A percentile compares a stretch with the other conserved stretches of the same genome.
Evolutionary conservation across 257 asterid genomes (phyloP).

Genomic region (Penstemon barbatus): DNA sequence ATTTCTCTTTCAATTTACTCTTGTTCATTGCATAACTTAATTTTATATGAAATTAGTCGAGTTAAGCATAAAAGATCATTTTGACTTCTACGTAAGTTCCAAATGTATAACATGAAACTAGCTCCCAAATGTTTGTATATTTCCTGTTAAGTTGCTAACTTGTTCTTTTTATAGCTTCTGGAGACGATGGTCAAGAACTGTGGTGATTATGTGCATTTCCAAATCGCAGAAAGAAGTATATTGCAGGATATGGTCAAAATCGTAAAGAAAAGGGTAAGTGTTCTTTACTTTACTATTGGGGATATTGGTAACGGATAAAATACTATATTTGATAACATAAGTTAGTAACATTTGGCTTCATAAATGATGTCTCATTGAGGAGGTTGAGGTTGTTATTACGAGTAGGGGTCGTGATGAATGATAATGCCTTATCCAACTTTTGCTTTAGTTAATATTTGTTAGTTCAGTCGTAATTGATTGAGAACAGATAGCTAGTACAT

Average conservation of each 20-base stretch:
- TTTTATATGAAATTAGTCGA: not conserved
- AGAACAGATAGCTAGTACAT: not conserved
- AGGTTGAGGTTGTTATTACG: not conserved
- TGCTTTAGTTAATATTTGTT: not conserved
- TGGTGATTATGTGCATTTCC: slow-evolving; percentile 88
- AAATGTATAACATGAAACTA: not conserved
- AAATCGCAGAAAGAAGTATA: slow-evolving; percentile 80
- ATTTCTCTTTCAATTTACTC: not conserved
- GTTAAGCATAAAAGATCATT: not conserved
- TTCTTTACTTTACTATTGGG: slow-evolving; percentile 6
- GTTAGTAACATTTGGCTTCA: not conserved
- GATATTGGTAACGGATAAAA: slow-evolving; percentile 4
- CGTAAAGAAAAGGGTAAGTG: slow-evolving; percentile 77
- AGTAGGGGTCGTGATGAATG: not conserved
- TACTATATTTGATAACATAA: not conserved
- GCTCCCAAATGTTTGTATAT: not conserved
- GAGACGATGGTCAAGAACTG: slow-evolving; percentile 99
- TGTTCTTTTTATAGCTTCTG: slow-evolving; percentile 57
- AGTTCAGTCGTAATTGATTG: not conserved
- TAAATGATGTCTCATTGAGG: not conserved
- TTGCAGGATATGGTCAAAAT: slow-evolving; percentile 90
- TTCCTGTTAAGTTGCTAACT: slow-evolving; percentile 20
- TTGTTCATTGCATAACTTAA: slow-evolving; percentile 4
- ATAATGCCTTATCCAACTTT: not conserved
- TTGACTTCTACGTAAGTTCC: not conserved